These are phyloP conservation scores for Huntiella abstrusa DNA, from an alignment of 2,329 filamentous ascomycete species.

Conservation along the genomic window DNA sequence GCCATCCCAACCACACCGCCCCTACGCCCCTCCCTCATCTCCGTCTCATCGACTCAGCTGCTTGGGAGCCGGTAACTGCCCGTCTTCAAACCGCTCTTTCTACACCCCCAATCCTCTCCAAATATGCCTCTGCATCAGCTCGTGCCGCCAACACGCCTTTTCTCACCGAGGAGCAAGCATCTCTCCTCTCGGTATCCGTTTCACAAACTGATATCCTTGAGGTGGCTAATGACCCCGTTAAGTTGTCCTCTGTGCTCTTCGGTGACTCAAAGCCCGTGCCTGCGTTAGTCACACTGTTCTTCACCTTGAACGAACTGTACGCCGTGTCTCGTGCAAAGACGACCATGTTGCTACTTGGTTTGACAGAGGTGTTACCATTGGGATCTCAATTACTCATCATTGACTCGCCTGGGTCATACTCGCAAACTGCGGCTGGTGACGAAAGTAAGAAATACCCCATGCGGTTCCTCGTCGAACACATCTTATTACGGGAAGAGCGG, in stretches of 20 bases:
- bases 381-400: constrained; percentile 64
- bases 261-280: constrained; percentile 17
- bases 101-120: constrained; percentile 29
- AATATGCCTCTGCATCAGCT: constrained; percentile 31
- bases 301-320: constrained; percentile 93
- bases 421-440: constrained; percentile 53
- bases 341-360: constrained; percentile 51
- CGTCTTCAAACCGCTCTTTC: constrained; percentile 39
- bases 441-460: constrained; percentile 61
- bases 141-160: constrained; percentile 27
- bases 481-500: constrained; percentile 25
- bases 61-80: constrained; percentile 48
- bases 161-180: constrained; percentile 15
- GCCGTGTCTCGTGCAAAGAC: constrained; percentile 52
- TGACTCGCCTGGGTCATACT: constrained; percentile 87
- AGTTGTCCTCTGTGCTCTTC: constrained; percentile 17
- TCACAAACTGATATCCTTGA: constrained; percentile 23
- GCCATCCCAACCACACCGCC: constrained; percentile 14
- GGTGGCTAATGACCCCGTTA: constrained; percentile 16
- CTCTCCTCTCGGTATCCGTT: constrained; percentile 23
- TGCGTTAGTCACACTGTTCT: constrained; percentile 62
- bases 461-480: constrained; percentile 79
- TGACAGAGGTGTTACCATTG: constrained; percentile 38
- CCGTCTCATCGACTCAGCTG: constrained; percentile 61
- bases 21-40: constrained; percentile 20